Evolutionary conservation across 2,329 filamentous ascomycete species (phyloP), one percentile per base, ranked within the genome.

Genomic region (Lasiodiplodia citricola): DNA sequence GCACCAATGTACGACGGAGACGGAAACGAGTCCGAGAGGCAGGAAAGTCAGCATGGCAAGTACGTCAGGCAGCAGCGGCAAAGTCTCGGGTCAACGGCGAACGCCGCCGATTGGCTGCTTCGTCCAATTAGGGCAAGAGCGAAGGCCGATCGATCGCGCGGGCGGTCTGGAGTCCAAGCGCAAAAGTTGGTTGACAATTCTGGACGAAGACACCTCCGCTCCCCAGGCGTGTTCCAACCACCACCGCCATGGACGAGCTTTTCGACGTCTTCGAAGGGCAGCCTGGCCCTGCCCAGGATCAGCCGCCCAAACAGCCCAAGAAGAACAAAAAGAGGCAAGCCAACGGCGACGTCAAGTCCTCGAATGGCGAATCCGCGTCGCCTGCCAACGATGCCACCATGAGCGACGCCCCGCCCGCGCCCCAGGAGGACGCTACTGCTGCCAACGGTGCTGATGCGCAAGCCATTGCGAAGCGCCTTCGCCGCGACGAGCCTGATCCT

Each of bases 261-360:
- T 83, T 83, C 73, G 80, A 81, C 70, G 80, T 83, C 68, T 83
- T 83, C 69, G 81, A 83, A 58, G 80, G 76, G 71, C 75, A 74
- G 65, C 73, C 78, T 44, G 71, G 73, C 35, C 67, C 71, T 55
- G 54, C 70, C n/a, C 72, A 72, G 57, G 58, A 70, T 31, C 71
- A 70, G 23, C 51, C 47, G 31, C 70, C 54, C 44, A 68, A 28
- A 35, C 72, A 70, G 23, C 73, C 78, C 57, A 80, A 78, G 71
- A 88, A 87, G 80, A 92, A 84, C 82, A 96, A 94, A 83, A 97
- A 97, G 86, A 88, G 94, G 80, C 92, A 93, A 80, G 90, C 91
- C 50, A 94, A 94, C 78, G 93, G 93, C 70, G 87, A 88, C 70
- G 88, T 93, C 72, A 95, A 94, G 76, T 82, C 82, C 72, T 79